phyloP scores from a whole-genome alignment of 2,329 filamentous ascomycete species.

The Colletotrichum ledebouriae region DNA sequence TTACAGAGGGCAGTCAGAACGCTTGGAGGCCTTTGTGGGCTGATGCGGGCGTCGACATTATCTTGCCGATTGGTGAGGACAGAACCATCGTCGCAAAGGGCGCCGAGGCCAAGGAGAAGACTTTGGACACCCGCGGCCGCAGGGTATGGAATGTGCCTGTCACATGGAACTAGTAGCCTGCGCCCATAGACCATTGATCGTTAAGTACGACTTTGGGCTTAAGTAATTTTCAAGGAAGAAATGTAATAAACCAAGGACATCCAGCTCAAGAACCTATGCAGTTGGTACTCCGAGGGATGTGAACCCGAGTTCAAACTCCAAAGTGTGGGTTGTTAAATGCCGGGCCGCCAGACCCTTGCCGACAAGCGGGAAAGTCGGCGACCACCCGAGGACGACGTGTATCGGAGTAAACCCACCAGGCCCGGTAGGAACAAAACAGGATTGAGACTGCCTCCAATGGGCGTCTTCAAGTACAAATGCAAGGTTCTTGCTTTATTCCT shows the following conservation, averaged over 20 bases:
- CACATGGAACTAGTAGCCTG: background rate
- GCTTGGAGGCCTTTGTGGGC: slow-evolving; percentile 35
- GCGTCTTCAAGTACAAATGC: too few relatives aligned
- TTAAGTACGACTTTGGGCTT: too few relatives aligned
- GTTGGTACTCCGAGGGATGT: too few relatives aligned
- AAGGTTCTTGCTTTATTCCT: too few relatives aligned
- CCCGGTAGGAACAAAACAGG: background rate
- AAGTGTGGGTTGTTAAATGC: background rate
- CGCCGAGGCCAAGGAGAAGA: slow-evolving; percentile 26
- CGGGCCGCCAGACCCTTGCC: background rate
- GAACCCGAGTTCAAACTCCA: too few relatives aligned
- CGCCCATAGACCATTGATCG: too few relatives aligned
- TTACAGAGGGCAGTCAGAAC: slow-evolving; percentile 4
- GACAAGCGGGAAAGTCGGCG: slow-evolving; percentile 1
- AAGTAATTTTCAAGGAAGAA: too few relatives aligned
- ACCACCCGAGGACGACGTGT: background rate
- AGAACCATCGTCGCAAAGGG: slow-evolving; percentile 9
- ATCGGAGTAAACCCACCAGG: too few relatives aligned
- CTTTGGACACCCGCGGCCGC: slow-evolving; percentile 18
- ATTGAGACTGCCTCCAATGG: too few relatives aligned
- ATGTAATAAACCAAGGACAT: too few relatives aligned
- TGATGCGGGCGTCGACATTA: slow-evolving; percentile 22
- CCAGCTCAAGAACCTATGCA: too few relatives aligned
- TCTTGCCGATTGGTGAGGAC: slow-evolving; percentile 36
- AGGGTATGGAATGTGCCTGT: slow-evolving; percentile 36